A percentile compares a stretch with the other conserved stretches of the same genome.
These are phyloP conservation scores for Suillus variegatus DNA, from an alignment of 768 basidiomycete species.

Conservation along the genomic window DNA sequence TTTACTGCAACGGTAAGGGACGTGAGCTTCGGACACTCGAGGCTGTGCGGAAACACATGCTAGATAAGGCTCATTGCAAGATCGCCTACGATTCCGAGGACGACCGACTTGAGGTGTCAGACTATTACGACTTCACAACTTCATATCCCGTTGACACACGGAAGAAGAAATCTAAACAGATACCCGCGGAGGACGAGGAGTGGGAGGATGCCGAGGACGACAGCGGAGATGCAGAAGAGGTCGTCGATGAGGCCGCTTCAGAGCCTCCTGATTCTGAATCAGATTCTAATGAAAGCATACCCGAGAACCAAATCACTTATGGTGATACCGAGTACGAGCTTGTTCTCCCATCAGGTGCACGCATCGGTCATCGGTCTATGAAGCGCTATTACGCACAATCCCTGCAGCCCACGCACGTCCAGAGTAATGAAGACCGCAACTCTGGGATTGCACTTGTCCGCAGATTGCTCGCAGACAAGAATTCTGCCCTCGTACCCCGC, in stretches of 20 bases:
- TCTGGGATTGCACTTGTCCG: constrained; percentile 79
- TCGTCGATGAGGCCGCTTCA: constrained; percentile 39
- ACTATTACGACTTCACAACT: constrained; percentile 88
- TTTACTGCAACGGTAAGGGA: constrained; percentile 84
- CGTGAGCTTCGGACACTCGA: constrained; percentile 82
- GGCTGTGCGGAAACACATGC: constrained; percentile 94
- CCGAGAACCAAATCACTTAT: constrained; percentile 62
- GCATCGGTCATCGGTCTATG: constrained; percentile 91
- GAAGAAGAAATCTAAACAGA: constrained; percentile 21
- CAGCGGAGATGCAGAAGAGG: constrained; percentile 26
- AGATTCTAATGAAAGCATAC: constrained; percentile 42
- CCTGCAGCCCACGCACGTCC: constrained; percentile 49
- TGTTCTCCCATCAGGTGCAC: constrained; percentile 88
- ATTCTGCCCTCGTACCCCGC: constrained; percentile 80
- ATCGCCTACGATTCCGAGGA: constrained; percentile 82
- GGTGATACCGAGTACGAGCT: constrained; percentile 86
- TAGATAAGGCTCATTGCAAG: constrained; percentile 96
- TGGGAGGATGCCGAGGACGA: constrained; percentile 38
- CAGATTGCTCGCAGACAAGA: constrained; percentile 75
- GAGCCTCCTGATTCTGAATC: constrained; percentile 38
- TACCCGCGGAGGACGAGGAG: constrained; percentile 38
- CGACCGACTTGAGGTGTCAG: constrained; percentile 85
- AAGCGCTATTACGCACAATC: constrained; percentile 85
- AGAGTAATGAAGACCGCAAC: constrained; percentile 60
- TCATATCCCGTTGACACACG: constrained; percentile 64